Base-by-base conservation (phyloP, 2,329 filamentous ascomycete species). In the Aspergillus sp. region DNA sequence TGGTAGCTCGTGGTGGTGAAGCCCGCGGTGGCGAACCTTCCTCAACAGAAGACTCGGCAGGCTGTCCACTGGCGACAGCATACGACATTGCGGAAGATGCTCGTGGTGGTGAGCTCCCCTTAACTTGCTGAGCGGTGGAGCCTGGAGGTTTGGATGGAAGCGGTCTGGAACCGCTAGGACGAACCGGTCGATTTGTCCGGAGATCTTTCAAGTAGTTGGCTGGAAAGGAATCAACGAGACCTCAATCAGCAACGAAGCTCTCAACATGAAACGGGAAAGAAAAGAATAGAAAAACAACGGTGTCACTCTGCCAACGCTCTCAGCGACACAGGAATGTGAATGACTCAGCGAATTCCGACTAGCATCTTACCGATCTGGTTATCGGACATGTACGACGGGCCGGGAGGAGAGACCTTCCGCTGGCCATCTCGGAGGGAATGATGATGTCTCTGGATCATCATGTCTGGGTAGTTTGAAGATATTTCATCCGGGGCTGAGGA, bases 101-200 rank as follows among this genome's bases (percentile, higher is more conserved):
- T 46, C 71, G 67, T 17, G 68, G 66, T 43, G 67, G 71, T 17
- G 65, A 57, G 39, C 62, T 60, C 5, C 60, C 63, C 27, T 57
- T 53, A 12, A 55, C 32, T 4, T 30, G 25, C 45, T 58, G 53
- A 22, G 56, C 47, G 3, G 57, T 53, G 5, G 64, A 62, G 7
- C 57, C 48, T 6, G 64, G 57, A 55, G 73, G 67, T 53, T 74
- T 76, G 19, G 74, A 69, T 9, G 81, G 81, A 41, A 78, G 71
- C 39, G 82, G 81, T 47, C 82, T 71, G 41, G 81, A 82, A 49
- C 82, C 81, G 44, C 73, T 79, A 5, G 81, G 81, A 52, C 81
- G 75, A 5, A 74, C 66, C 46, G 76, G 75, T 47, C 77, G 75
- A 60, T 78, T 80, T 48, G 70, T 73, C 55, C 81, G 78, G 22